Percentiles rank a stretch among this genome's conserved stretches.
These are phyloP conservation scores for Colletotrichum coccodes DNA, from an alignment of 2,329 filamentous ascomycete species.

Conservation along the genomic window DNA sequence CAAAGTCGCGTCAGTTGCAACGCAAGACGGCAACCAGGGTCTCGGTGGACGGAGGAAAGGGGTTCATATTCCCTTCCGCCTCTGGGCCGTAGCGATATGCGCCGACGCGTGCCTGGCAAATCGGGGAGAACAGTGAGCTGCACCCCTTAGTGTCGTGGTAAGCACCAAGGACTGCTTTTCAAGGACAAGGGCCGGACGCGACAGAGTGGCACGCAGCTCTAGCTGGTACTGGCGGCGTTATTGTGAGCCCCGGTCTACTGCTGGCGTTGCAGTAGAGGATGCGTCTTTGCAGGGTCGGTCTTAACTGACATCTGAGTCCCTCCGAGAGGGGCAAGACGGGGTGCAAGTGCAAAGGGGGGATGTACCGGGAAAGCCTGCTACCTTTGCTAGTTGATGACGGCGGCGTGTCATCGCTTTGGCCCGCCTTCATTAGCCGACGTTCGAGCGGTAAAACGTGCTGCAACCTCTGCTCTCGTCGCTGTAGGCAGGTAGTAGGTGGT, in stretches of 20 bases:
- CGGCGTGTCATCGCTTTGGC: neutral
- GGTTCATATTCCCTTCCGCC: conserved; percentile 17
- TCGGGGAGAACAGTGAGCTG: neutral
- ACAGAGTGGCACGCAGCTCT: neutral
- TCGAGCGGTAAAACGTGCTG: neutral
- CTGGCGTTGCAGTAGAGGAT: neutral
- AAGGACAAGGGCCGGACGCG: conserved; percentile 9
- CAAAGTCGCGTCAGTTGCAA: neutral
- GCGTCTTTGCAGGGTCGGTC: neutral
- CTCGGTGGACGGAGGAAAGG: neutral
- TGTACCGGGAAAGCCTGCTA: neutral
- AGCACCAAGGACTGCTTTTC: conserved; percentile 10
- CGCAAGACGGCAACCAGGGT: neutral
- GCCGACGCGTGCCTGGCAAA: neutral
- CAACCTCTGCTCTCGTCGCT: neutral
- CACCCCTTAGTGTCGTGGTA: conserved; percentile 3
- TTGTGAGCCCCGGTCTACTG: neutral
- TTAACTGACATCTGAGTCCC: neutral
- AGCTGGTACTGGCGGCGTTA: neutral
- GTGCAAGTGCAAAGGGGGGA: neutral
- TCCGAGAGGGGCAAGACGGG: neutral
- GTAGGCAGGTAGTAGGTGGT: neutral
- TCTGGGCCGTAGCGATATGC: neutral
- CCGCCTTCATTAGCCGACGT: neutral
- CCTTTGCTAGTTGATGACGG: neutral